Conservation (phyloP, 768 basidiomycete species). For the Wakefieldia striispora region DNA sequence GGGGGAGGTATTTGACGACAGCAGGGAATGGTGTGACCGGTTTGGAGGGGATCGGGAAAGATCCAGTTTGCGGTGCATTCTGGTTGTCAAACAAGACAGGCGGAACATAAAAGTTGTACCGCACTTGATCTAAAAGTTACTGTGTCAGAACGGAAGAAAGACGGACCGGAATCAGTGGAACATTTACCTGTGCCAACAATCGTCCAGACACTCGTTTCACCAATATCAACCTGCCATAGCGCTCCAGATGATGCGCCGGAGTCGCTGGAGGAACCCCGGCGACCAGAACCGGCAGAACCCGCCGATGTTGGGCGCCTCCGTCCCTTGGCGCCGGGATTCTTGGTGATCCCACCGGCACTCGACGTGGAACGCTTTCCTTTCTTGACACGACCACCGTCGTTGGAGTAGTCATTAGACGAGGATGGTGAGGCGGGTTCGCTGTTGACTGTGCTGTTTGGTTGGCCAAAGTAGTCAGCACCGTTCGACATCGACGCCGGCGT, state of each 20-base stretch:
- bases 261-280: slow-evolving; percentile 67
- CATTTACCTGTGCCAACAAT: slow-evolving; percentile 82
- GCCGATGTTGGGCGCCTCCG: slow-evolving; percentile 78
- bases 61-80: slow-evolving; percentile 63
- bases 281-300: slow-evolving; percentile 62
- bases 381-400: slow-evolving; percentile 84
- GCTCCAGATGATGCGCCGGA: slow-evolving; percentile 72
- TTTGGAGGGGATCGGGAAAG: slow-evolving; percentile 78
- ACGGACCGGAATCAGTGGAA: slow-evolving; percentile 2
- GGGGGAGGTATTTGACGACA: slow-evolving; percentile 88
- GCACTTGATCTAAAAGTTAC: slow-evolving; percentile 67
- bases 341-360: slow-evolving; percentile 49
- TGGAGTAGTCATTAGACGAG: slow-evolving; percentile 64
- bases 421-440: slow-evolving; percentile 71
- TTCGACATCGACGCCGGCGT: slow-evolving; percentile 53
- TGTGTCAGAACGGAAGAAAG: slow-evolving; percentile 16
- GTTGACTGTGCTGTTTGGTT: slow-evolving; percentile 38
- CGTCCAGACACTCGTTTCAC: slow-evolving; percentile 93
- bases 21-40: slow-evolving; percentile 84
- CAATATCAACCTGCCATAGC: slow-evolving; percentile 87
- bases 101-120: slow-evolving; percentile 92
- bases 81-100: slow-evolving; percentile 81
- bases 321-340: slow-evolving; percentile 40
- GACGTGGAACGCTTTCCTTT: slow-evolving; percentile 76
- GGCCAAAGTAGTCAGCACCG: slow-evolving; percentile 66